Conservation (phyloP, 192 early-diverging fungal species). For the Chytriomyces confervae region DNA sequence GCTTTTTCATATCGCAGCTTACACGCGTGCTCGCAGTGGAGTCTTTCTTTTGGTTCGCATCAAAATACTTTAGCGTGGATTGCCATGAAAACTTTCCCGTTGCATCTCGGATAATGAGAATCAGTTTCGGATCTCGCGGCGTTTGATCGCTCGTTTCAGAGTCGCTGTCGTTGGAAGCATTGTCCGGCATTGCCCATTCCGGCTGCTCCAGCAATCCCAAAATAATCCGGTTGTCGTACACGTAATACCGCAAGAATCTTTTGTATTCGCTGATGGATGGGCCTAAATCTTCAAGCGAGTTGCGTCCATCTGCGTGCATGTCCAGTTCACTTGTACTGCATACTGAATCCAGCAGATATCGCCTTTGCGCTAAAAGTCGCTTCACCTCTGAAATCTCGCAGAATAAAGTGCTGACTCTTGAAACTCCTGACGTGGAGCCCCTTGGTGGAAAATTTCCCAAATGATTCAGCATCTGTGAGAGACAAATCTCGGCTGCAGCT, state of each 20-base stretch:
- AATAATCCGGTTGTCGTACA: conserved; percentile 70
- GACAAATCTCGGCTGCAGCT: conserved; percentile 73
- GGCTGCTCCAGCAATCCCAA: conserved; percentile 71
- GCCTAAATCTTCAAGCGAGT: background rate
- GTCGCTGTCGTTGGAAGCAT: no score
- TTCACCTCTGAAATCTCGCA: conserved; percentile 58
- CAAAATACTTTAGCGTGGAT: conserved; percentile 56
- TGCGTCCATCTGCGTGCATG: background rate
- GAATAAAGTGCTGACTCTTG: conserved; percentile 65
- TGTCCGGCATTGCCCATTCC: conserved; percentile 30
- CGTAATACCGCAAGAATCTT: conserved; percentile 69
- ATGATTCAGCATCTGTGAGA: conserved; percentile 73
- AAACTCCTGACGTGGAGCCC: conserved; percentile 66
- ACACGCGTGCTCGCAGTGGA: background rate
- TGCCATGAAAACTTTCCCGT: conserved; percentile 77
- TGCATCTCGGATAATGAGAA: conserved; percentile 68
- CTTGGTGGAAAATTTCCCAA: conserved; percentile 74
- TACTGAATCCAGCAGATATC: background rate
- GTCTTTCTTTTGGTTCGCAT: background rate
- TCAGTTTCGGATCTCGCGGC: conserved; percentile 52
- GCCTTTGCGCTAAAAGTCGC: conserved; percentile 31
- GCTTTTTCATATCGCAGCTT: background rate
- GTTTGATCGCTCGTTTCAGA: background rate
- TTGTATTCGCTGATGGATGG: conserved; percentile 15
- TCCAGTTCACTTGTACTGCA: background rate